A percentile compares a stretch with the other conserved stretches of the same genome.
Conservation (phyloP, 495 filamentous ascomycete species). For the Tetracladium marchalianum region DNA sequence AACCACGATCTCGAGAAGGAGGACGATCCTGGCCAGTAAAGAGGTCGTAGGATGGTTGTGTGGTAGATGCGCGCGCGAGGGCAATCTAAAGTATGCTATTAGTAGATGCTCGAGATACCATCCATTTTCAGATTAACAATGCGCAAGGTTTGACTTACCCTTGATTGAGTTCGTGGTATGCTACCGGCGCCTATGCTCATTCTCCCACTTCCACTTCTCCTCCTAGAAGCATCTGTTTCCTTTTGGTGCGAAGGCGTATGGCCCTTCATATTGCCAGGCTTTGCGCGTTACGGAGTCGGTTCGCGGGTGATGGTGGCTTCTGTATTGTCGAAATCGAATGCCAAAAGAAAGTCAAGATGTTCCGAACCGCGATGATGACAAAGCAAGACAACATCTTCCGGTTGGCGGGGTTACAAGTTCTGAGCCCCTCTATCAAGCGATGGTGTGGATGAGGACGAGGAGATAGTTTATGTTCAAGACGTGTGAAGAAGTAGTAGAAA, state of each 20-base stretch:
- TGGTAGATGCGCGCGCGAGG: constrained; percentile 29
- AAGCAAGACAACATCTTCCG: too few relatives aligned
- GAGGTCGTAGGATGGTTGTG: constrained; percentile 53
- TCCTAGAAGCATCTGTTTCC: constrained; percentile 5
- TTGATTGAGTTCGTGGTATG: constrained; percentile 24
- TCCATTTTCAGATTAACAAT: background rate
- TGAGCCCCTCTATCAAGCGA: too few relatives aligned
- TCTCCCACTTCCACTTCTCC: constrained; percentile 8
- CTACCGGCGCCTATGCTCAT: constrained; percentile 10
- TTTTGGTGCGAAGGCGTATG: constrained; percentile 12
- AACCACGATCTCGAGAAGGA: constrained; percentile 22
- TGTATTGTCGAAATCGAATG: too few relatives aligned
- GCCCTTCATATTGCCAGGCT: constrained; percentile 8
- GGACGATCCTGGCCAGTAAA: constrained; percentile 39
- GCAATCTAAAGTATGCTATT: constrained; percentile 17
- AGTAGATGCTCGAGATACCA: background rate
- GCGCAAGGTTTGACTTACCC: constrained; percentile 27
- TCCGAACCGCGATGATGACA: too few relatives aligned
- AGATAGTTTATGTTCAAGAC: too few relatives aligned
- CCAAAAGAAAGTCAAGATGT: too few relatives aligned
- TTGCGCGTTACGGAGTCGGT: too few relatives aligned
- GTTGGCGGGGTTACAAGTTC: too few relatives aligned
- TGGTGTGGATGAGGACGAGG: too few relatives aligned
- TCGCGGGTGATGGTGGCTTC: too few relatives aligned
- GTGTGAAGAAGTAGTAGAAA: too few relatives aligned